phyloP scores from a whole-genome alignment of 257 asterid species.

The Solanum lycopersicoides region DNA sequence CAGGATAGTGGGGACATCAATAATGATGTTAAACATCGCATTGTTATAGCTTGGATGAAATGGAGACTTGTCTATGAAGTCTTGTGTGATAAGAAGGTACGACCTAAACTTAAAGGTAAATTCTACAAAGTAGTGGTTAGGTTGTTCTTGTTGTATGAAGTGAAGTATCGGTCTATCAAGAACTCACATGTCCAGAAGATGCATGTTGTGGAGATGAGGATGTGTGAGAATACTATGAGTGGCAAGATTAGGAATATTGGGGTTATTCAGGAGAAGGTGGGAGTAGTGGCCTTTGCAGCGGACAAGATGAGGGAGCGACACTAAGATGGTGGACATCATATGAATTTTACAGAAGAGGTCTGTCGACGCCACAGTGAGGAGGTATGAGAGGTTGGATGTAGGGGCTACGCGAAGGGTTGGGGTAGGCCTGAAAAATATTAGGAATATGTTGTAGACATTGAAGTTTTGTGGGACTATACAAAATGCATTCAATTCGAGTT shows the following conservation, averaged over 20 bases:
- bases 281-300: background rate
- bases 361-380: background rate
- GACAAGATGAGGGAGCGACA: background rate
- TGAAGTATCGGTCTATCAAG: background rate
- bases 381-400: background rate
- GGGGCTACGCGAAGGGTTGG: background rate
- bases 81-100: background rate
- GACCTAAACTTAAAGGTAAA: background rate
- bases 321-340: background rate
- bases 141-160: background rate
- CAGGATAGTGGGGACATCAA: background rate
- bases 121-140: background rate
- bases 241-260: background rate
- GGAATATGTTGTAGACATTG: no score
- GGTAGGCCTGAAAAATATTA: no score
- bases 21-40: background rate
- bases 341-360: background rate
- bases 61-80: background rate
- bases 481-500: no score
- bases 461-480: no score
- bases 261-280: background rate
- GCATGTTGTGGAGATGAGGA: background rate
- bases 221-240: background rate
- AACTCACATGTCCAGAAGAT: background rate
- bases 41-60: background rate